A percentile compares a stretch with the other conserved stretches of the same genome.
These are phyloP conservation scores for Pythium myriotylum DNA, from an alignment of 352 stramenopile genomes.

Conservation along the genomic window DNA sequence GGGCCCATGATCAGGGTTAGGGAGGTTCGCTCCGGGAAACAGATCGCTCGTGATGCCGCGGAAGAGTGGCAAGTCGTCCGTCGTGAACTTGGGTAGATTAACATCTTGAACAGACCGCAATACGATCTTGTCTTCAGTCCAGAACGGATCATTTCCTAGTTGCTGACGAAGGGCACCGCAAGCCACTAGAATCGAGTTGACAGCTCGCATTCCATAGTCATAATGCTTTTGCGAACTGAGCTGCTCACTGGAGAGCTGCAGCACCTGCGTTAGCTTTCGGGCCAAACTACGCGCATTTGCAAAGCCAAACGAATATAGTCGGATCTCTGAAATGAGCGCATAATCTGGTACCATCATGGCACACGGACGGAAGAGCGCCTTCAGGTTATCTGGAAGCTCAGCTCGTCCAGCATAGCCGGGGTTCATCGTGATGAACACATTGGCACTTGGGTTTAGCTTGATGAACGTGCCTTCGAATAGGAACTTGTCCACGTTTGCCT, in stretches of 20 bases:
- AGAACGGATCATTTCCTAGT: slow-evolving; percentile 87
- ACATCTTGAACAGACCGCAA: slow-evolving; percentile 93
- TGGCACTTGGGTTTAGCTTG: slow-evolving; percentile 87
- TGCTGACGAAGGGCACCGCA: slow-evolving; percentile 90
- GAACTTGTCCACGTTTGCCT: slow-evolving; percentile 73
- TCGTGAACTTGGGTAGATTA: slow-evolving; percentile 95
- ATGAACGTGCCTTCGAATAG: slow-evolving; percentile 85
- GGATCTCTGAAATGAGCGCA: slow-evolving; percentile 91
- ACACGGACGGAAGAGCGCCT: slow-evolving; percentile 83
- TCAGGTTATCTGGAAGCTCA: slow-evolving; percentile 87
- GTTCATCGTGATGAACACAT: slow-evolving; percentile 91
- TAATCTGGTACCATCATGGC: slow-evolving; percentile 91
- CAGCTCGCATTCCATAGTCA: slow-evolving; percentile 95
- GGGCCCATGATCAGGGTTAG: slow-evolving; percentile 82
- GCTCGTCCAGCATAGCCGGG: slow-evolving; percentile 89
- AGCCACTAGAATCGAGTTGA: slow-evolving; percentile 94
- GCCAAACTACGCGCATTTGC: slow-evolving; percentile 87
- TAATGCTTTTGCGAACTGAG: slow-evolving; percentile 95
- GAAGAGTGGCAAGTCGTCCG: slow-evolving; percentile 93
- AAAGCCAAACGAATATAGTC: slow-evolving; percentile 94
- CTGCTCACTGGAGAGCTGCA: slow-evolving; percentile 94
- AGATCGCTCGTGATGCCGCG: slow-evolving; percentile 93
- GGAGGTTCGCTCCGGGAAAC: slow-evolving; percentile 89
- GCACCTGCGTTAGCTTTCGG: slow-evolving; percentile 92
- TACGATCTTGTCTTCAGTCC: slow-evolving; percentile 92